Base-by-base conservation (phyloP, 352 stramenopile species). In the Pythium diclinum region DNA sequence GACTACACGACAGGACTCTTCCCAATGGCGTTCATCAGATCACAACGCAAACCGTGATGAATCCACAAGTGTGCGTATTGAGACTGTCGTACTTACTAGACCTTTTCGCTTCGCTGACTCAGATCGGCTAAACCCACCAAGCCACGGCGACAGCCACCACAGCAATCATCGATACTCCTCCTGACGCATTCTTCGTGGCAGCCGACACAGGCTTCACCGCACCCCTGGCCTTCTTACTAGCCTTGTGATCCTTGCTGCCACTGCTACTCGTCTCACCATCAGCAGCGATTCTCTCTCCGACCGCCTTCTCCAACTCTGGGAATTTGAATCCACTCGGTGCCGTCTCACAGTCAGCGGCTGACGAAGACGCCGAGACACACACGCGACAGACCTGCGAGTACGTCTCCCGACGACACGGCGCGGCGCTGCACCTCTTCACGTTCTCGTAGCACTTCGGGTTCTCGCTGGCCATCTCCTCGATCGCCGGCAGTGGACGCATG, bases 391-490 rank as follows among this genome's bases (percentile, higher is more conserved):
- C 16, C 33, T 78, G 71, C 47, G 69, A 60, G 40, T 65, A 75
- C 17, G 53, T 59, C 33, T 59, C 60, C 17, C 71, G 71, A 13
- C 53, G 40, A 33, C 71, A 78, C 19, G 51, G 36, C 1, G 33
- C 11, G 2, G 23, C 49, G 25, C 56, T 59, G 28, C 71, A 78
- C 23, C 52, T 42, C 53, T 68, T 65, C 28, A 73, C 69, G 36
- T 73, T 78, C 57, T 69, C 49, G 56, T 76, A 79, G 30, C 72
- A 79, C 32, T 52, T 56, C 25, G 72, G 72, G 55, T 79, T 79
- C 52, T 67, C 54, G n/a, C 28, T 10, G 0, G 65, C 59, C 40
- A 79, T 56, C 40, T 40, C 51, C 21, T 72, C 59, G 25, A 75
- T 25, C 19, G 56, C 40, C n/a, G 72, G 72, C 32, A 79, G 51